Evolutionary conservation across 2,329 filamentous ascomycete species (phyloP), one percentile per base, ranked within the genome.

Genomic region (Trichoderma guizhouense): DNA sequence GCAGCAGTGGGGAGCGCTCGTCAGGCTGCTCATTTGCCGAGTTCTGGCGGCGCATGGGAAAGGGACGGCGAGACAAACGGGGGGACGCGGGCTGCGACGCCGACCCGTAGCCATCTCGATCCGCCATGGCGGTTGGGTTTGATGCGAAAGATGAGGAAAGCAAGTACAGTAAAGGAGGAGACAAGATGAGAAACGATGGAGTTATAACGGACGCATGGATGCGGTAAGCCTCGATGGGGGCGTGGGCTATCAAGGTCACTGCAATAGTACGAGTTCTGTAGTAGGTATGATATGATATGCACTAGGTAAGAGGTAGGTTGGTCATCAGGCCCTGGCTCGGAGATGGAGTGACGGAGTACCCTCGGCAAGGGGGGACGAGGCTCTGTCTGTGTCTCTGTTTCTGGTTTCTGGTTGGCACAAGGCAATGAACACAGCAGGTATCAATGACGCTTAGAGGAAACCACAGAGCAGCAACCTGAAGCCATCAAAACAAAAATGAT

Each of bases 1-100:
- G 78, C 3, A 86, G 76, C 11, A 87, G 78, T 5, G 85, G 81
- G 15, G 85, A 84, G 30, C 80, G 81, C 75, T 87, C 85, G 72
- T 86, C 84, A 0, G 81, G 74, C 24, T 81, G 74, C 24, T 81
- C 81, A 30, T 73, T 73, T 26, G 74, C 73, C 9, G 81, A 80
- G 57, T 76, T 74, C 30, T 77, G 74, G 24, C 78, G 77, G 26
- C 73, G 76, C n/a, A 77, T 58, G 43, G 75, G 68, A 61, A 71
- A 71, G 9, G 77, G 77, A 26, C 80, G 78, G 58, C 81, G 80
- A 39, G 72, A 72, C 12, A 78, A 74, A n/a, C 74, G 75, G 24
- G 81, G 82, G 6, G 81, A 83, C 11, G 78, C 73, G 57, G 81
- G 80, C 72, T 79, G 79, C 18, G 80, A 81, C 65, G 74, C 72